A percentile compares a stretch with the other conserved stretches of the same genome.
Evolutionary conservation across 345 rosid species (phyloP).

Genomic region (Lenwebbia sp.): DNA sequence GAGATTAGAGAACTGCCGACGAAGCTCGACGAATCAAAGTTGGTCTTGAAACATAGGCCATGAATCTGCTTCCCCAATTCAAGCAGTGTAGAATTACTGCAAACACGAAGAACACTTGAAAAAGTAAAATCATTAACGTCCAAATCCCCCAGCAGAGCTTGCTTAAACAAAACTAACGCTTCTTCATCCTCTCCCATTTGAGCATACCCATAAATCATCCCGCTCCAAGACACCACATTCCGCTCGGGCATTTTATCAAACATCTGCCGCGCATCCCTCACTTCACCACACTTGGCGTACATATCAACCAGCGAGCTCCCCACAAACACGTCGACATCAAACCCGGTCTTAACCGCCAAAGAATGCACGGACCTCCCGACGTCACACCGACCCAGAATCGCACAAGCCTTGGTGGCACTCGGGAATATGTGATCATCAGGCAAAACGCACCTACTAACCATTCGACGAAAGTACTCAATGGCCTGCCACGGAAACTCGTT

Average conservation of each 20-base stretch:
- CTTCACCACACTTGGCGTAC: slow-evolving; percentile 69
- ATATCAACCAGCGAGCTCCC: slow-evolving; percentile 79
- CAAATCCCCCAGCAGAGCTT: slow-evolving; percentile 36
- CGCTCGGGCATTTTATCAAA: slow-evolving; percentile 80
- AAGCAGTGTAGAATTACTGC: slow-evolving; percentile 58
- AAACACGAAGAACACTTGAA: slow-evolving; percentile 66
- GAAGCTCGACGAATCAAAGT: slow-evolving; percentile 53
- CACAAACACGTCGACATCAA: slow-evolving; percentile 57
- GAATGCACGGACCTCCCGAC: slow-evolving; percentile 56
- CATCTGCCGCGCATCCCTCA: slow-evolving; percentile 44
- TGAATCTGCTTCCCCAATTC: slow-evolving; percentile 87
- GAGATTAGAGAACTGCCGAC: slow-evolving; percentile 82
- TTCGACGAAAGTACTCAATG: slow-evolving; percentile 47
- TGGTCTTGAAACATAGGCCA: slow-evolving; percentile 63
- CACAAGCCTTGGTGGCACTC: slow-evolving; percentile 67
- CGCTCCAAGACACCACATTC: slow-evolving; percentile 93
- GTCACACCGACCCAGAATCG: slow-evolving; percentile 43
- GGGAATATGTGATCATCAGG: slow-evolving; percentile 85
- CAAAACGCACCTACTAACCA: slow-evolving; percentile 25
- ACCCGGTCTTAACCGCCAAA: slow-evolving; percentile 51
- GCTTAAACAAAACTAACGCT: slow-evolving; percentile 59
- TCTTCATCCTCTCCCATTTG: slow-evolving; percentile 67
- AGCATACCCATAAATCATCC: slow-evolving; percentile 78
- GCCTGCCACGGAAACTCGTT: slow-evolving; percentile 74
- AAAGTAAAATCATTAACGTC: slow-evolving; percentile 79